Evolutionary conservation across 2,329 filamentous ascomycete species (phyloP).

Genomic region (Aspergillus arachidicola): DNA sequence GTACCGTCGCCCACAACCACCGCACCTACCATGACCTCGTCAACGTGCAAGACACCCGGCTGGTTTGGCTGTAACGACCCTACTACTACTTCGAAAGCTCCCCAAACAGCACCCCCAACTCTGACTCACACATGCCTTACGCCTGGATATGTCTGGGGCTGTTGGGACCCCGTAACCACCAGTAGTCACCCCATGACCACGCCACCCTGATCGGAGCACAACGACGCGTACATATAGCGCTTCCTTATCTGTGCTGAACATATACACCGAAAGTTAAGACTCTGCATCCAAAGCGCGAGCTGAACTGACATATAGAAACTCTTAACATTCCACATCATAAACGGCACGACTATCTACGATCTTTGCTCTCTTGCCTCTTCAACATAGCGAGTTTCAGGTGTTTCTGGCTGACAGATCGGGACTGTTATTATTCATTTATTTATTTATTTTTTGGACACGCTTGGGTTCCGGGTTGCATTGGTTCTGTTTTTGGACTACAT

Average conservation of each 20-base stretch:
- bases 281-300: neutral
- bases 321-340: neutral
- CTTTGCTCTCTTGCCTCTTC: conserved; percentile 1
- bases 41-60: conserved; percentile 31
- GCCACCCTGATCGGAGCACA: neutral
- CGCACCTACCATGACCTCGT: conserved; percentile 20
- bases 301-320: conserved; percentile 2
- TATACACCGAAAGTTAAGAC: neutral
- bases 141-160: conserved; percentile 62
- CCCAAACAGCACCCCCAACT: conserved; percentile 18
- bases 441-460: neutral
- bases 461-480: neutral
- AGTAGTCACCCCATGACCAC: conserved; percentile 33
- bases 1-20: conserved; percentile 22
- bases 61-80: conserved; percentile 41
- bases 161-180: conserved; percentile 46
- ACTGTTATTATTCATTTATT: neutral
- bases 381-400: neutral
- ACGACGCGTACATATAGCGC: neutral
- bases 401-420: conserved; percentile 1
- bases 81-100: conserved; percentile 21
- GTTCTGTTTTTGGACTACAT: neutral
- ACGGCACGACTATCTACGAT: neutral
- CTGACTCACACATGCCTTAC: conserved; percentile 46
- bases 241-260: neutral